Base-by-base conservation (phyloP, 2,329 filamentous ascomycete species). In the Trichocomaceae sp. region DNA sequence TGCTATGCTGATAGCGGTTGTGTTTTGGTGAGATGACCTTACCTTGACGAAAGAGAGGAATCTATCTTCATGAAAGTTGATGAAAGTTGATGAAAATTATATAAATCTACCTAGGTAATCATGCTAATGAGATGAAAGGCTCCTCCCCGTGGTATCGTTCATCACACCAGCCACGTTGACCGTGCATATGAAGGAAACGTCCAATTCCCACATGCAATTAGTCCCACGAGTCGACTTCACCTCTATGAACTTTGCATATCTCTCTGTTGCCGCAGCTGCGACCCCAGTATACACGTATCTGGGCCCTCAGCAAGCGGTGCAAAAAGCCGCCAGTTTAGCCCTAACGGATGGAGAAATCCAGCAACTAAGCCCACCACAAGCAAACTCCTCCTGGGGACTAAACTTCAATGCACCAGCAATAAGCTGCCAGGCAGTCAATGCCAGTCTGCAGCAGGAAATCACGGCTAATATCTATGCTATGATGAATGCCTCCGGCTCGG, bases 11-110 rank as follows among this genome's bases (percentile, higher is more conserved):
- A 29, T 47, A 1, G 22, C 33, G n/a, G 15, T 41, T 31, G 29
- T 53, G 10, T 53, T 41, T 47, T 53, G 44, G 51, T 53, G 33
- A 47, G 44, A 22, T 37, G n/a, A 26, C n/a, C n/a, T n/a, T 47
- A 8, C 29, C 12, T 9, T 4, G 17, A 17, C 8, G 3, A n/a
- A 26, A 46, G 3, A 26, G 23, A n/a, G n/a, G n/a, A n/a, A n/a
- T n/a, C n/a, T n/a, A n/a, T n/a, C n/a, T n/a, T n/a, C n/a, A n/a
- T n/a, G n/a, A n/a, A n/a, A n/a, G n/a, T n/a, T n/a, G n/a, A n/a
- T n/a, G n/a, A n/a, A n/a, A n/a, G n/a, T n/a, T n/a, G n/a, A n/a
- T n/a, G n/a, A n/a, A n/a, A n/a, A n/a, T n/a, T n/a, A n/a, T n/a
- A n/a, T n/a, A n/a, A n/a, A n/a, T n/a, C n/a, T n/a, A n/a, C n/a